These are phyloP conservation scores for Lasiodiplodia sp. DNA, from an alignment of 2,329 filamentous ascomycete species.

Conservation along the genomic window DNA sequence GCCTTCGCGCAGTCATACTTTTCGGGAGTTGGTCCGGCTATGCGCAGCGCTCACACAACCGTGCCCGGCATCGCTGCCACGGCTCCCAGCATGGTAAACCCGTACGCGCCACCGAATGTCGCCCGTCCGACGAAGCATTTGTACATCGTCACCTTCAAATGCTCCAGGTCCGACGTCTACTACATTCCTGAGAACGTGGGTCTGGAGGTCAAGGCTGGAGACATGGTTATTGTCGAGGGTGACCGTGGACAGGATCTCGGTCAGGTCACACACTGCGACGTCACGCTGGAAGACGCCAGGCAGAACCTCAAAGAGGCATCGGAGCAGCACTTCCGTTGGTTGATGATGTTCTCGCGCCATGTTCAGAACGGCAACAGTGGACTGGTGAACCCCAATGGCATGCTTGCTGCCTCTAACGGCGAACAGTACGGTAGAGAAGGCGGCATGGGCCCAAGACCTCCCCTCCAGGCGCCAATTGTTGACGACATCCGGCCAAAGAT, in stretches of 20 bases:
- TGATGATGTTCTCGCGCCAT: constrained; percentile 93
- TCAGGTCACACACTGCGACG: constrained; percentile 86
- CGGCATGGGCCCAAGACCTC: constrained; percentile 73
- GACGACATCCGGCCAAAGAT: constrained; percentile 89
- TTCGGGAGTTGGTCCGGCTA: constrained; percentile 44
- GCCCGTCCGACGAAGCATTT: constrained; percentile 54
- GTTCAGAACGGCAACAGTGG: constrained; percentile 25
- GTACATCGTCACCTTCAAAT: constrained; percentile 96
- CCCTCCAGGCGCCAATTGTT: constrained; percentile 54
- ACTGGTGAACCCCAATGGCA: constrained; percentile 63
- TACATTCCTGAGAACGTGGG: constrained; percentile 97
- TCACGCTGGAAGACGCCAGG: constrained; percentile 87
- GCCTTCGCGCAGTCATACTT: constrained; percentile 44
- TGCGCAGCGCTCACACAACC: constrained; percentile 45
- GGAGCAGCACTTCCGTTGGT: constrained; percentile 96
- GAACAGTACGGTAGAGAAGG: constrained; percentile 75
- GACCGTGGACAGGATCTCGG: constrained; percentile 96
- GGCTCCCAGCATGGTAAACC: constrained; percentile 35
- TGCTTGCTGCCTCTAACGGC: constrained; percentile 69
- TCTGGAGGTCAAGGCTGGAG: constrained; percentile 85
- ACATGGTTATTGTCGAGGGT: constrained; percentile 96
- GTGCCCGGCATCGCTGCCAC: constrained; percentile 37
- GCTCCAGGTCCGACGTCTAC: constrained; percentile 91
- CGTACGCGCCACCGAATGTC: constrained; percentile 44
- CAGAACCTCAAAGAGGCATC: constrained; percentile 89